These are phyloP conservation scores for Trebouxia sp. DNA, from an alignment of 139 green algal genomes.

Conservation along the genomic window DNA sequence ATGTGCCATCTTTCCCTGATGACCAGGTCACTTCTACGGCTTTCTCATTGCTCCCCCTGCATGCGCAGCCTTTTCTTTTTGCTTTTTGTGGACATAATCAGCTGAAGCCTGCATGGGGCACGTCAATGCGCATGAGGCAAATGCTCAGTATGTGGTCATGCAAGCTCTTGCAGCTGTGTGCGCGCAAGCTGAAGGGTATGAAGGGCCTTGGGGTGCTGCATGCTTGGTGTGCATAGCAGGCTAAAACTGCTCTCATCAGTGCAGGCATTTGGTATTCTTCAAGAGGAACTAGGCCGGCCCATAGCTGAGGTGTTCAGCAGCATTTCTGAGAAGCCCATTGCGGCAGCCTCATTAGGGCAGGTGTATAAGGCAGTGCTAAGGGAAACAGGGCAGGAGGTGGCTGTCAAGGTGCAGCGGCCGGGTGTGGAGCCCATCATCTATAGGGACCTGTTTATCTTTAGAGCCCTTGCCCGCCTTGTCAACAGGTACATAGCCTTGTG, in stretches of 20 bases:
- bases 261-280: constrained; percentile 81
- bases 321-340: constrained; percentile 86
- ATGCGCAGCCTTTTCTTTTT: too few species aligned
- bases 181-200: too few species aligned
- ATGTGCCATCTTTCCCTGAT: constrained; percentile 87
- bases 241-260: neutral
- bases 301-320: constrained; percentile 82
- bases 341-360: constrained; percentile 91
- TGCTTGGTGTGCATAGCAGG: too few species aligned
- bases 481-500: too few species aligned
- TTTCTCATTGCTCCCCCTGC: too few species aligned
- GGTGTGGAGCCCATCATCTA: constrained; percentile 93
- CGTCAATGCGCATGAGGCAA: too few species aligned
- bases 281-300: constrained; percentile 82
- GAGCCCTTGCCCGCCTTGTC: constrained; percentile 75
- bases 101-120: too few species aligned
- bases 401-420: constrained; percentile 90
- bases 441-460: constrained; percentile 95
- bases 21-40: constrained; percentile 39
- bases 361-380: constrained; percentile 90
- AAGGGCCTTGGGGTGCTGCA: too few species aligned
- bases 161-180: too few species aligned
- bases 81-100: too few species aligned
- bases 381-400: constrained; percentile 88
- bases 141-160: too few species aligned